Evolutionary conservation across 306 rosid genomes (phyloP).

Genomic region (Trifolium subterraneum): DNA sequence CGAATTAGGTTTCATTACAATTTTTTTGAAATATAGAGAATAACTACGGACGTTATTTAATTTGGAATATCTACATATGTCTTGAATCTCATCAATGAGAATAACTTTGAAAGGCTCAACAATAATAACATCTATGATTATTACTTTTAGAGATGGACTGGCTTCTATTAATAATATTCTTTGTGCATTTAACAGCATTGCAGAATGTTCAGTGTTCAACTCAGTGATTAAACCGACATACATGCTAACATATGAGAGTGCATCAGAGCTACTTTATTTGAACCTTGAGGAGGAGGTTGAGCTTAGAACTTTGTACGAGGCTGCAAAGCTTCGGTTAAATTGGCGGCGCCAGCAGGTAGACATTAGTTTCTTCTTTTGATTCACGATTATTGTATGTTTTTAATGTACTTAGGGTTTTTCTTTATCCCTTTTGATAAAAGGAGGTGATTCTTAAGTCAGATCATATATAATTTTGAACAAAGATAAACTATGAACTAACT

Average conservation of each 20-base stretch:
- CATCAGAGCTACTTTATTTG: slow-evolving; percentile 90
- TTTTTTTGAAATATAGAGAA: neutral
- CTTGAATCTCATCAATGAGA: neutral
- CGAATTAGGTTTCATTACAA: neutral
- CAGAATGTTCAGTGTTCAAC: slow-evolving; percentile 88
- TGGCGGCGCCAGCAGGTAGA: slow-evolving; percentile 90
- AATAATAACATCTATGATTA: slow-evolving; percentile 21
- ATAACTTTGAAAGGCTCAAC: neutral
- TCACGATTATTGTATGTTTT: slow-evolving; percentile 12
- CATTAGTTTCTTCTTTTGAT: slow-evolving; percentile 37
- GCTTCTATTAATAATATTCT: slow-evolving; percentile 28
- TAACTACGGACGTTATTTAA: neutral
- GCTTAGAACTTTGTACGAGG: slow-evolving; percentile 84
- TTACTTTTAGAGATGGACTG: slow-evolving; percentile 16
- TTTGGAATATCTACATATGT: neutral
- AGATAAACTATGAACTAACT: neutral
- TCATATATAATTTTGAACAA: slow-evolving; percentile 1
- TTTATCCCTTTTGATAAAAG: slow-evolving; percentile 1
- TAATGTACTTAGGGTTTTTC: neutral
- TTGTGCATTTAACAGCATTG: slow-evolving; percentile 65
- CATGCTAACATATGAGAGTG: slow-evolving; percentile 96
- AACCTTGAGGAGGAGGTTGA: slow-evolving; percentile 89
- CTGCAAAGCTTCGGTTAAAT: slow-evolving; percentile 76
- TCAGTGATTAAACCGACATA: slow-evolving; percentile 90
- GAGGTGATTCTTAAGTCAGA: slow-evolving; percentile 21